Base-by-base conservation (phyloP, 805 yeast species). In the Teunomyces stri region DNA sequence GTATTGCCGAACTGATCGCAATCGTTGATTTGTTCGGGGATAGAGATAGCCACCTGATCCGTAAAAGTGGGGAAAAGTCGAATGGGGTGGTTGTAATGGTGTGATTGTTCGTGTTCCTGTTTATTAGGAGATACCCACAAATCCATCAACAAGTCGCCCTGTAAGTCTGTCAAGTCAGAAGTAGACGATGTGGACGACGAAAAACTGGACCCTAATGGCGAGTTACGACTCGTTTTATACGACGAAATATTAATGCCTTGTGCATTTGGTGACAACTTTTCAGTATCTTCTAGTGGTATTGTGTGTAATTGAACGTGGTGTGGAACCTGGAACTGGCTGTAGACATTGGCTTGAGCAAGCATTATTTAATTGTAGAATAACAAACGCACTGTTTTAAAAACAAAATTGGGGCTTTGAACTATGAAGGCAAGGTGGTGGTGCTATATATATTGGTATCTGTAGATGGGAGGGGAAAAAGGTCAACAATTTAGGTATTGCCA, bases 101-200 rank as follows among this genome's bases (percentile, higher is more conserved):
- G 43, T 52, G 60, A 37, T 37, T 37, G 40, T 22, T 37, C 40
- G 10, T n/a, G 40, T 37, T 35, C 22, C 25, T 18, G 38, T 12
- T 35, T 35, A 20, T 37, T 27, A 6, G 40, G 40, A 21, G 40
- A 37, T 11, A 37, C 40, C 71, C 70, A 68, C 50, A 68, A 54
- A 46, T 67, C 69, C 21, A 72, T 69, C 48, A 68, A 61, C 27
- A 66, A 58, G 47, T 61, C 69, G 25, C 57, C 62, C 53, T 50
- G 60, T 30, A 55, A 45, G 38, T 43, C 51, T 37, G 51, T 47
- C 31, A 37, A 31, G 39, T 38, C 43, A 9, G 50, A 36, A 10
- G 50, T 36, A 22, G 50, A 49, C 16, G 55, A 49, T 3, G 51
- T 42, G 3, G 51, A 34, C 37, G 50, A 49, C 37, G 52, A 44